phyloP scores from a whole-genome alignment of 345 rosid species.

The Carallia brachiata region DNA sequence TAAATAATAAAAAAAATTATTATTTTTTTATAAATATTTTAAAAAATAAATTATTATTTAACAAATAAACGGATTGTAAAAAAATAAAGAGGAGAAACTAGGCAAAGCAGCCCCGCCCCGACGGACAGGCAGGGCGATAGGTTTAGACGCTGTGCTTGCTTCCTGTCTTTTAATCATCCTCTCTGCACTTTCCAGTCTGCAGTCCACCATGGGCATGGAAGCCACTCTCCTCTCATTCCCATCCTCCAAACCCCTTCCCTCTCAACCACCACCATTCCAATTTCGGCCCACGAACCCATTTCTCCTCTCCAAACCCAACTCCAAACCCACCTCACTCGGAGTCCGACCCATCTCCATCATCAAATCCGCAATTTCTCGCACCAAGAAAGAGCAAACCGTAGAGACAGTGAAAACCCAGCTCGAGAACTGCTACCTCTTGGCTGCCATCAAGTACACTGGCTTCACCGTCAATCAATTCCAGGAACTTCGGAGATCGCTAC shows the following conservation, averaged over 20 bases:
- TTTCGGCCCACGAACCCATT: slow-evolving; percentile 22
- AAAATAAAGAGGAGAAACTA: too few relatives aligned
- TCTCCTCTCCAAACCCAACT: slow-evolving; percentile 19
- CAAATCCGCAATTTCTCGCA: slow-evolving; percentile 75
- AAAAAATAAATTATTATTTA: too few relatives aligned
- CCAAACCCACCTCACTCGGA: slow-evolving; percentile 10
- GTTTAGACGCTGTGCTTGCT: neutral
- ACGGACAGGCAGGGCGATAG: slow-evolving; percentile 7
- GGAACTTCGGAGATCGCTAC: slow-evolving; percentile 67
- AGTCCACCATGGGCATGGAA: slow-evolving; percentile 41
- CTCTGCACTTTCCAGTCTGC: neutral
- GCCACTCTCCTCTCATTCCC: slow-evolving; percentile 60
- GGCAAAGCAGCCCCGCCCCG: too few relatives aligned
- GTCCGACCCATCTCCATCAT: slow-evolving; percentile 36
- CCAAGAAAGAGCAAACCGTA: slow-evolving; percentile 83
- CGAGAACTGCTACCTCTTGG: slow-evolving; percentile 76
- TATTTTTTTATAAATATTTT: too few relatives aligned
- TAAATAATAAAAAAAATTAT: too few relatives aligned
- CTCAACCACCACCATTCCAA: slow-evolving; percentile 23
- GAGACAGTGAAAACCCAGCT: slow-evolving; percentile 71
- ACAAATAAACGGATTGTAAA: too few relatives aligned
- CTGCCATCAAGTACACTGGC: slow-evolving; percentile 73
- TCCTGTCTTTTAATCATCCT: neutral
- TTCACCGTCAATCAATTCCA: slow-evolving; percentile 86
- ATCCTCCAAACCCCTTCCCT: slow-evolving; percentile 34